These are phyloP conservation scores for Penicillium capsulatum DNA, from an alignment of 2,329 filamentous ascomycete genomes.

Conservation along the genomic window DNA sequence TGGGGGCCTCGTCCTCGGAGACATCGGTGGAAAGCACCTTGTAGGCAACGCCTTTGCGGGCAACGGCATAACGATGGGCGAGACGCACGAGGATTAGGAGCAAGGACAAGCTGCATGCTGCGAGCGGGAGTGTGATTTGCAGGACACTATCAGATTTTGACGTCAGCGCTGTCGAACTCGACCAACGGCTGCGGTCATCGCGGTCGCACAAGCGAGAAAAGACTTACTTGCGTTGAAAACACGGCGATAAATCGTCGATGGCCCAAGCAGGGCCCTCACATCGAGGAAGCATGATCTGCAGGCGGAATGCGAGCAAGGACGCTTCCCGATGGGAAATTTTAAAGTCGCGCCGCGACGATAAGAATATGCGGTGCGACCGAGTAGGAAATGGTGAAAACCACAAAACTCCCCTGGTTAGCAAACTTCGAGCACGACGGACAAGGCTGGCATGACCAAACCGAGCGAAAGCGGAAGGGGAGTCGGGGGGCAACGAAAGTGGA, in stretches of 20 bases:
- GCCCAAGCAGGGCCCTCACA: constrained; percentile 58
- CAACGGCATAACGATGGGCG: constrained; percentile 51
- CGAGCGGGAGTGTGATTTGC: constrained; percentile 72
- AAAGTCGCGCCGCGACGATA: constrained; percentile 3
- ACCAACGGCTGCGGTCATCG: constrained; percentile 5
- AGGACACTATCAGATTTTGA: constrained; percentile 59
- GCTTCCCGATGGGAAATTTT: constrained; percentile 8
- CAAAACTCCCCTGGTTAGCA: constrained; percentile 13
- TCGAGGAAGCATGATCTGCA: constrained; percentile 50
- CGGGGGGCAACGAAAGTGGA: constrained; percentile 6
- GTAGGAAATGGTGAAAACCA: no score
- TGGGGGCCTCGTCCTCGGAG: constrained; percentile 12
- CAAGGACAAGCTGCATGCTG: constrained; percentile 66
- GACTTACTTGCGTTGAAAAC: constrained; percentile 56
- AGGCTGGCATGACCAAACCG: constrained; percentile 26
- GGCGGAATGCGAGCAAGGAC: constrained; percentile 8
- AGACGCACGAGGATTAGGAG: constrained; percentile 60
- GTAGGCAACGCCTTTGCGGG: constrained; percentile 57
- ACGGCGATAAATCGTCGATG: constrained; percentile 58
- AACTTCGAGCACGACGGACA: constrained; percentile 19
- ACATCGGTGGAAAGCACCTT: constrained; percentile 38
- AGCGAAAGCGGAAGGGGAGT: constrained; percentile 10
- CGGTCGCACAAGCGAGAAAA: background rate
- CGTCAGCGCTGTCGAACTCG: constrained; percentile 15
- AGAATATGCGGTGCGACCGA: constrained; percentile 3